Conservation (phyloP, 495 filamentous ascomycete species). For the Pyrenula massariospora region DNA sequence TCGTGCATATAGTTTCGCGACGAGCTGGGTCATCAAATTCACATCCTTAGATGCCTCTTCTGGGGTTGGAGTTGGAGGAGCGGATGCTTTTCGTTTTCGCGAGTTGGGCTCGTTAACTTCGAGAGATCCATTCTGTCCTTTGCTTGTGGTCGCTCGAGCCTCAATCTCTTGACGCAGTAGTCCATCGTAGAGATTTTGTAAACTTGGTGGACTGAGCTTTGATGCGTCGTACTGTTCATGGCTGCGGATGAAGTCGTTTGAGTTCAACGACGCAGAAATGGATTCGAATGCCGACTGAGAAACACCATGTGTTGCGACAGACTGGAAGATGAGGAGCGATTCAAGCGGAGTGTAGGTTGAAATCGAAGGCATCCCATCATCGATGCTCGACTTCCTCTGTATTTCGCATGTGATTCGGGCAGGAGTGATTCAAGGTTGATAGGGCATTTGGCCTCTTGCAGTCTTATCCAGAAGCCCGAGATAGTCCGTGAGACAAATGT, state of each 20-base stretch:
- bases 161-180: slow-evolving; percentile 63
- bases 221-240: slow-evolving; percentile 56
- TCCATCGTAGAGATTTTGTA: slow-evolving; percentile 65
- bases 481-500: no score
- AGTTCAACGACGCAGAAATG: slow-evolving; percentile 64
- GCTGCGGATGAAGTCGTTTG: slow-evolving; percentile 55
- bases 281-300: slow-evolving; percentile 52
- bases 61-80: slow-evolving; percentile 47
- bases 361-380: slow-evolving; percentile 37
- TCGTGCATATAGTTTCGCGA: slow-evolving; percentile 58
- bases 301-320: slow-evolving; percentile 55
- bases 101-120: slow-evolving; percentile 30
- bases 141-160: slow-evolving; percentile 5
- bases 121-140: slow-evolving; percentile 16
- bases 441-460: no score
- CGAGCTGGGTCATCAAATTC: slow-evolving; percentile 53
- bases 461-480: no score
- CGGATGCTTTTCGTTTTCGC: slow-evolving; percentile 63
- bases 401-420: no score
- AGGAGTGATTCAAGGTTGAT: no score
- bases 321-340: slow-evolving; percentile 79
- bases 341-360: slow-evolving; percentile 76
- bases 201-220: slow-evolving; percentile 64
- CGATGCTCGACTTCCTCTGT: no score
- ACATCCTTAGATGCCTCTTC: slow-evolving; percentile 53